Conservation (phyloP, 306 rosid genomes). For the Casuarina cunninghamiana region DNA sequence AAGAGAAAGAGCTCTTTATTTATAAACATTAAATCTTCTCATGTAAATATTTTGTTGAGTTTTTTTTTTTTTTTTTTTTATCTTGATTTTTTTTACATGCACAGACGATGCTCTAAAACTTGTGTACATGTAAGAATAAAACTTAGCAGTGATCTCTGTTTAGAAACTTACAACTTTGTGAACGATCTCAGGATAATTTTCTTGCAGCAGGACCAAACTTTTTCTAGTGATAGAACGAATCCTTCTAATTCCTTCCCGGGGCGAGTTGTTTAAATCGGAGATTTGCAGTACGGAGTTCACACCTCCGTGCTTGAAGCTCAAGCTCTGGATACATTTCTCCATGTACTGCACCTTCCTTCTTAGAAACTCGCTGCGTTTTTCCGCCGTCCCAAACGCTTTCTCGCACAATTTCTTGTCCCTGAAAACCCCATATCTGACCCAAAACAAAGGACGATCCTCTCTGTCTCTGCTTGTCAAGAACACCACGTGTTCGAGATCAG, state of each 20-base stretch:
- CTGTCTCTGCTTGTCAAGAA: slow-evolving; percentile 45
- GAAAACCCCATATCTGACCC: slow-evolving; percentile 39
- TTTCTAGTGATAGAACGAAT: slow-evolving; percentile 45
- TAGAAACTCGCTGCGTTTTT: slow-evolving; percentile 42
- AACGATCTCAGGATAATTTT: slow-evolving; percentile 65
- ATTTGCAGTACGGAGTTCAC: slow-evolving; percentile 58
- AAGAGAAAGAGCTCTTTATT: too few species aligned
- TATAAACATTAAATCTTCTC: too few species aligned
- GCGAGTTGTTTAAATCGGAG: slow-evolving; percentile 60
- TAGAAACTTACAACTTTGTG: slow-evolving; percentile 34
- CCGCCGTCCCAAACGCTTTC: slow-evolving; percentile 45
- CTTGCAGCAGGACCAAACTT: slow-evolving; percentile 47
- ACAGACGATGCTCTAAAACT: too few species aligned
- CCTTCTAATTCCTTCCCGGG: slow-evolving; percentile 53
- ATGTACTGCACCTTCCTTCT: slow-evolving; percentile 67
- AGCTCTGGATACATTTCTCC: slow-evolving; percentile 52
- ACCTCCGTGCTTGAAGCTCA: slow-evolving; percentile 57
- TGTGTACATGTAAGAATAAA: too few species aligned
- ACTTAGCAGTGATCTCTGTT: not conserved
- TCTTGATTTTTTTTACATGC: too few species aligned
- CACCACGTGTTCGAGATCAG: slow-evolving; percentile 37
- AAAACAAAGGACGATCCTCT: slow-evolving; percentile 70
- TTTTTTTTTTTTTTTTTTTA: too few species aligned
- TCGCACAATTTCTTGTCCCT: slow-evolving; percentile 40
- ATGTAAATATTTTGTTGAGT: too few species aligned